These are phyloP conservation scores for Coffea canephora DNA, from an alignment of 257 asterid genomes.

Conservation along the genomic window DNA sequence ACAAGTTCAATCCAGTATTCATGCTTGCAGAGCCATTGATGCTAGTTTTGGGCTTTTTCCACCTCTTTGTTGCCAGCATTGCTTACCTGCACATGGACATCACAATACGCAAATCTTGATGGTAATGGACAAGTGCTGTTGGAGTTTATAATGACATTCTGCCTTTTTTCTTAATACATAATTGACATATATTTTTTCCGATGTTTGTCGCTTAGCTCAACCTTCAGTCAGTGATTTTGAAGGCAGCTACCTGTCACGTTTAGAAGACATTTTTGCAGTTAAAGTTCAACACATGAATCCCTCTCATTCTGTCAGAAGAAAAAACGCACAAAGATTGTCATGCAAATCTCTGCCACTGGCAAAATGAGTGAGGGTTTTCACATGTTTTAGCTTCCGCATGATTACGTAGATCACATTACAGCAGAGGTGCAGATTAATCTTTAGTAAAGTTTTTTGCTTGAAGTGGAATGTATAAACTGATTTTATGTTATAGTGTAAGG, in stretches of 20 bases:
- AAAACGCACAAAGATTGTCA: background rate
- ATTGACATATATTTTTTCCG: background rate
- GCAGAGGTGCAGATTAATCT: background rate
- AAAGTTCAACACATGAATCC: background rate
- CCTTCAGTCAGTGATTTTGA: background rate
- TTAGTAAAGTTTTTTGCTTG: background rate
- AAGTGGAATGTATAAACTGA: background rate
- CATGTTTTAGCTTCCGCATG: background rate
- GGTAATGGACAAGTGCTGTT: background rate
- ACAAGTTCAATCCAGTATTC: constrained; percentile 75
- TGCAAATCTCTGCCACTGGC: background rate
- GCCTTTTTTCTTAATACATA: background rate
- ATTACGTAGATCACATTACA: background rate
- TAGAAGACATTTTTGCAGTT: constrained; percentile 23
- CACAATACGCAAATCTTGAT: constrained; percentile 53
- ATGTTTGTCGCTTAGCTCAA: constrained; percentile 10
- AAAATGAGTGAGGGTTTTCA: background rate
- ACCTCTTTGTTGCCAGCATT: constrained; percentile 59
- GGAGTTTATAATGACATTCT: background rate
- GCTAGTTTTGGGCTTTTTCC: constrained; percentile 73
- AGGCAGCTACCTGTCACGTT: background rate
- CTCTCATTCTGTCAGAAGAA: background rate
- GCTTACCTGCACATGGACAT: constrained; percentile 86
- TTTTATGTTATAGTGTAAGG: background rate
- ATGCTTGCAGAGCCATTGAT: constrained; percentile 99